Conservation (phyloP, 2,329 filamentous ascomycete species). For the Diaporthe citri region DNA sequence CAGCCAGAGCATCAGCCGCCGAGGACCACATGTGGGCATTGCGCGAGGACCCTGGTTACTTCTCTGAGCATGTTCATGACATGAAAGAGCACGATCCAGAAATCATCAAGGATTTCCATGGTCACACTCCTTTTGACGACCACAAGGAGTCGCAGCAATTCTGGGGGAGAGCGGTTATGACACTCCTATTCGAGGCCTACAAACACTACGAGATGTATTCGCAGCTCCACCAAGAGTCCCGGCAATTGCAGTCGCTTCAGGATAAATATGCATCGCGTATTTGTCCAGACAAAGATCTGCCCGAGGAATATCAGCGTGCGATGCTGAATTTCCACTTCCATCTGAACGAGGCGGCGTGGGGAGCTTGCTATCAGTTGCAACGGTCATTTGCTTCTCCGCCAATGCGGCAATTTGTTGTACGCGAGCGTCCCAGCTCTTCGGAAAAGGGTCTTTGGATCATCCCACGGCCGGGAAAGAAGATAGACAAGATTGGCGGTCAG, state of each 20-base stretch:
- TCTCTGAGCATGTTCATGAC: conserved; percentile 58
- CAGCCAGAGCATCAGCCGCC: conserved; percentile 54
- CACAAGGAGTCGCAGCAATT: conserved; percentile 41
- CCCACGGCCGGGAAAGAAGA: conserved; percentile 37
- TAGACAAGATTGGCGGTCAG: conserved; percentile 43
- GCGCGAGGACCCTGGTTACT: conserved; percentile 71
- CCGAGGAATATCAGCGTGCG: conserved; percentile 53
- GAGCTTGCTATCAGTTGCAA: conserved; percentile 47
- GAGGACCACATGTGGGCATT: conserved; percentile 68
- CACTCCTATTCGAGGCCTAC: conserved; percentile 51
- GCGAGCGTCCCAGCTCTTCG: conserved; percentile 42
- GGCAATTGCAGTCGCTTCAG: conserved; percentile 47
- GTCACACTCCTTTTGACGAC: conserved; percentile 43
- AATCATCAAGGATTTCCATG: conserved; percentile 55
- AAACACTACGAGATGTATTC: conserved; percentile 54
- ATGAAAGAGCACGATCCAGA: conserved; percentile 61
- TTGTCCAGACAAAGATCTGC: conserved; percentile 50
- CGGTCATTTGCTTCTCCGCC: conserved; percentile 54
- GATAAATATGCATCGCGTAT: conserved; percentile 50
- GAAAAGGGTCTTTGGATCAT: neutral
- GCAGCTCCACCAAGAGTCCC: conserved; percentile 51
- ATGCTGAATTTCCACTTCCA: conserved; percentile 58
- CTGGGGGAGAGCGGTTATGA: conserved; percentile 55
- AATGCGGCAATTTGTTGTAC: conserved; percentile 51
- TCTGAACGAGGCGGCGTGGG: conserved; percentile 51